A percentile compares a stretch with the other conserved stretches of the same genome.
Evolutionary conservation across 352 stramenopile genomes (phyloP).

Genomic region (Pythium plurisporium): DNA sequence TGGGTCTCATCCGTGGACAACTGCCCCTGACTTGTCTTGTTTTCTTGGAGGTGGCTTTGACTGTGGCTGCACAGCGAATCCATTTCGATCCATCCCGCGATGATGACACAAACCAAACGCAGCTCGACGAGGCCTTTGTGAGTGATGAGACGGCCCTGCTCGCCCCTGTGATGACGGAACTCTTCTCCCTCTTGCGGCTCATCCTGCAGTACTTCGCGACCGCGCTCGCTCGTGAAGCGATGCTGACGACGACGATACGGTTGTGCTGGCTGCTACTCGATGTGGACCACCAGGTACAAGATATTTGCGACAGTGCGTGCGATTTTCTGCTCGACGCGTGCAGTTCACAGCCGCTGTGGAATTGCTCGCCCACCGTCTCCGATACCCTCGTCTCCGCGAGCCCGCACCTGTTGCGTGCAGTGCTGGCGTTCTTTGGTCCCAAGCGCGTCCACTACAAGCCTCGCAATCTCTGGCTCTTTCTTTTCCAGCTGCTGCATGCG

Average conservation of each 20-base stretch:
- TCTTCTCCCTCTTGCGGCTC: slow-evolving; percentile 38
- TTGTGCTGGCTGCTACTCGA: slow-evolving; percentile 45
- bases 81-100: slow-evolving; percentile 27
- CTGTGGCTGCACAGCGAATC: slow-evolving; percentile 37
- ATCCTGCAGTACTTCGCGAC: slow-evolving; percentile 43
- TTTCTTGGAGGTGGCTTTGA: slow-evolving; percentile 13
- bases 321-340: slow-evolving; percentile 49
- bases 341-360: slow-evolving; percentile 4
- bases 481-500: slow-evolving; percentile 68
- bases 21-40: background rate
- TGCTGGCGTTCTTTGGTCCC: slow-evolving; percentile 44
- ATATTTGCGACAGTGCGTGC: slow-evolving; percentile 62
- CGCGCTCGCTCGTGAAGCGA: slow-evolving; percentile 15
- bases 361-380: background rate
- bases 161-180: slow-evolving; percentile 44
- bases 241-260: slow-evolving; percentile 35
- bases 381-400: background rate
- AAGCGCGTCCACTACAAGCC: slow-evolving; percentile 44
- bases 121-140: slow-evolving; percentile 32
- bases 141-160: slow-evolving; percentile 35
- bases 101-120: slow-evolving; percentile 17
- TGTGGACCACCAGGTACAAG: slow-evolving; percentile 61
- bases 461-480: slow-evolving; percentile 61
- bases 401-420: slow-evolving; percentile 31
- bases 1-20: background rate